Base-by-base conservation (phyloP, 352 stramenopile genomes). In the Saprolegnia diclina region DNA sequence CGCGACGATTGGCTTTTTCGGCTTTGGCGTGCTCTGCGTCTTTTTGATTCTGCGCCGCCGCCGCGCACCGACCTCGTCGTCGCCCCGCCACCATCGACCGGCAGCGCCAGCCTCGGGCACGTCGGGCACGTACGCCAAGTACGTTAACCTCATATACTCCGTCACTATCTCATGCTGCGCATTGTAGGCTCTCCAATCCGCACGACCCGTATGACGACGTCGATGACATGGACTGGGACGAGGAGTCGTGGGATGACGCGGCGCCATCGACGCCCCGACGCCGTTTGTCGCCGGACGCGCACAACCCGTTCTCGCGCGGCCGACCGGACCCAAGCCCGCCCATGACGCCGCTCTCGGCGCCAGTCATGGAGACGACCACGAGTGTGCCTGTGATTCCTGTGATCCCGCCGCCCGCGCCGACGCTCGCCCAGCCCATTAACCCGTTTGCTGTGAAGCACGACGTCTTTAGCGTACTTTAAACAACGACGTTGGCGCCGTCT, bases 401-500 rank as follows among this genome's bases (percentile, higher is more conserved):
- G 21, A 4, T 35, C 21, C 53, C 53, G 18, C 32, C 53, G 21
- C 18, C 53, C 19, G 21, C 53, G 53, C 53, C 53, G 26, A 14
- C 21, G 26, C 40, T 66, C 19, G 9, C 37, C 57, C 35, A 66
- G 40, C 57, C 57, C n/a, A 66, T 66, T 40, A 66, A 66, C 26
- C 57, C 57, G 18, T 66, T 66, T 16, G 57, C 57, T 7, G 44
- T 66, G 16, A 66, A 66, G 40, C 57, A 90, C 46, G 83, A 93
- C 56, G 74, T 93, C 44, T 93, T 93, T 69, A 93, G 82, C 59
- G 85, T 93, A 88, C 69, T 81, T 85, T 50, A 3, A 50, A 50
- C 38, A 13, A 52, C 50, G 21, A n/a, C 46, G 16, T 3, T 52
- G 5, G 62, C 38, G 19, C 42, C 55, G 35, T 68, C 29, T 71